Evolutionary conservation across 2,329 filamentous ascomycete genomes (phyloP).

Genomic region (Monosporascus sp.): DNA sequence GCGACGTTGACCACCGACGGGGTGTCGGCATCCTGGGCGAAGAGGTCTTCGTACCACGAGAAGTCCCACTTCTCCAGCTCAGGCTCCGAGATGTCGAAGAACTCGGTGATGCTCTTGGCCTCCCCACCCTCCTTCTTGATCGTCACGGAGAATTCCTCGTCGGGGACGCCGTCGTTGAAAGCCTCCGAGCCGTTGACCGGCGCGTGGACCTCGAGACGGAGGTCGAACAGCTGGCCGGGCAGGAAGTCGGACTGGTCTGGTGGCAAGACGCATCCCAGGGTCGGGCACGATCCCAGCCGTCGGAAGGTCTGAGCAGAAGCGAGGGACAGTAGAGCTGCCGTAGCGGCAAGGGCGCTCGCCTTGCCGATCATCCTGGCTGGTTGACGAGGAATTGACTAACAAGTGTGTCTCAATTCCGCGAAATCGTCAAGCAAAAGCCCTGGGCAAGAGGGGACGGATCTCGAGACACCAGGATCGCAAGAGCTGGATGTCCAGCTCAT

Average conservation of each 20-base stretch:
- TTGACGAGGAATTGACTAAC: neutral
- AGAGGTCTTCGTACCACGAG: conserved; percentile 80
- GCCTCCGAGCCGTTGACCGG: conserved; percentile 77
- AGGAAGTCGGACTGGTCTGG: conserved; percentile 72
- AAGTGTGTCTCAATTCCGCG: neutral
- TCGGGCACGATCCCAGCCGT: conserved; percentile 53
- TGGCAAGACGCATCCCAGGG: conserved; percentile 54
- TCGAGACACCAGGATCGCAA: neutral
- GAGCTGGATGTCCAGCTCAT: neutral
- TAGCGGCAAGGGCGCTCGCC: conserved; percentile 26
- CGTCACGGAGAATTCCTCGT: conserved; percentile 70
- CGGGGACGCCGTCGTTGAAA: conserved; percentile 61
- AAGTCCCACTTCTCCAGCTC: conserved; percentile 77
- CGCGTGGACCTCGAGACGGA: conserved; percentile 76
- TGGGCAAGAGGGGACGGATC: neutral
- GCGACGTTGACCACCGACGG: conserved; percentile 75
- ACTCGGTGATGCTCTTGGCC: conserved; percentile 53
- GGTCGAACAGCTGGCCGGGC: conserved; percentile 77
- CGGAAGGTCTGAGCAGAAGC: conserved; percentile 54
- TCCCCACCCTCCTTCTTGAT: conserved; percentile 59
- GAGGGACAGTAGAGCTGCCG: conserved; percentile 31
- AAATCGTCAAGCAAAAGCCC: neutral
- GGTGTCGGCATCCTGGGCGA: conserved; percentile 64
- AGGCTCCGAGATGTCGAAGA: conserved; percentile 66
- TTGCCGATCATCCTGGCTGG: conserved; percentile 30